Conservation (phyloP, 768 basidiomycete species). For the Boletus insuetus region DNA sequence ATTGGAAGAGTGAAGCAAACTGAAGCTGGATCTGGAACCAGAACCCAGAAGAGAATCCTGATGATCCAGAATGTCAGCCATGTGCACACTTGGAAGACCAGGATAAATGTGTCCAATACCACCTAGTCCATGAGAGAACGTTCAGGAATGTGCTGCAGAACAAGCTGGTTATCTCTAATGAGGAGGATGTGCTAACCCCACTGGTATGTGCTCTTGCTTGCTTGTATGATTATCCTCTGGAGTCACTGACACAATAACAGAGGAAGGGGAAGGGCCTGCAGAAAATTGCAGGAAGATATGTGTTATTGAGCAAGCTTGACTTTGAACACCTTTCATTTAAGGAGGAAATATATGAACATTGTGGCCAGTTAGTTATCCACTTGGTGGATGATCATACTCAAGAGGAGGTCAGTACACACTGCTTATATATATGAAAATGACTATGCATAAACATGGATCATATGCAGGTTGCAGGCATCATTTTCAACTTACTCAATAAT, state of each 20-base stretch:
- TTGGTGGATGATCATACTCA: neutral
- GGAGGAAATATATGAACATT: neutral
- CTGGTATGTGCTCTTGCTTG: neutral
- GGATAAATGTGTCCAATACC: neutral
- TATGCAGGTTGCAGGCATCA: neutral
- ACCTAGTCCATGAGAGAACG: neutral
- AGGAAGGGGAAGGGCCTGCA: no score
- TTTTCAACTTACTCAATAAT: neutral
- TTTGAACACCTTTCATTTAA: fast-evolving
- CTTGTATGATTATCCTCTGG: no score
- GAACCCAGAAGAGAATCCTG: neutral
- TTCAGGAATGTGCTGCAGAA: neutral
- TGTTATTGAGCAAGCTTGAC: fast-evolving
- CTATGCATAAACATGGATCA: neutral
- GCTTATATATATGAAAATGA: no score
- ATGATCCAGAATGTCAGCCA: neutral
- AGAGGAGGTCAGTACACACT: neutral
- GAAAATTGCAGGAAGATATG: no score
- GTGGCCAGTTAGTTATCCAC: neutral
- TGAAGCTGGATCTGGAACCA: neutral
- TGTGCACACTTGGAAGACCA: neutral
- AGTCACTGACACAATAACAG: no score
- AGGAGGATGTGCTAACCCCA: neutral
- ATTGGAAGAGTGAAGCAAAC: neutral
- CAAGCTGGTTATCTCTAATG: neutral